Percentiles rank a stretch among this genome's conserved stretches.
These are phyloP conservation scores for Colletotrichum sp. DNA, from an alignment of 2,329 filamentous ascomycete genomes.

Conservation along the genomic window DNA sequence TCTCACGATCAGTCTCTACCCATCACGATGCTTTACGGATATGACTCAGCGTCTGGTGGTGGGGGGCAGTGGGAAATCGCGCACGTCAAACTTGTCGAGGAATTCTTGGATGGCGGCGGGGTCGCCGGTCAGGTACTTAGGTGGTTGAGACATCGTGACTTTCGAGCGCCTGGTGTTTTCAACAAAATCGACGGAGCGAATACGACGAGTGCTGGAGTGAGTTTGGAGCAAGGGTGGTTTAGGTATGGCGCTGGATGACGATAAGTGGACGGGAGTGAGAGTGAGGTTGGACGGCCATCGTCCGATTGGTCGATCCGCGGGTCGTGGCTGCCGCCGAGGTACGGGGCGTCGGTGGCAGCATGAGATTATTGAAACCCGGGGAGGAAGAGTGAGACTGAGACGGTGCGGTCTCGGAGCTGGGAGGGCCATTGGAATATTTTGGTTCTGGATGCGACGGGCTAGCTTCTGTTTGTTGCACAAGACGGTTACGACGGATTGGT, in stretches of 20 bases:
- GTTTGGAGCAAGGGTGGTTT: not conserved
- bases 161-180: not conserved
- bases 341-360: not conserved
- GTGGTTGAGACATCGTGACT: conserved; percentile 36
- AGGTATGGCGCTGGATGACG: not conserved
- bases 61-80: conserved; percentile 41
- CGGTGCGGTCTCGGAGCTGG: not conserved
- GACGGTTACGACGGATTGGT: not conserved
- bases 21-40: not conserved
- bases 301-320: conserved; percentile 8
- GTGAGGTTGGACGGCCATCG: conserved; percentile 16
- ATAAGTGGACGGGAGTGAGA: not conserved
- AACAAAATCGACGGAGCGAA: not conserved
- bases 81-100: conserved; percentile 88
- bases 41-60: conserved; percentile 13
- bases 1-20: conserved; percentile 20
- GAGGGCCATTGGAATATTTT: not conserved
- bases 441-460: not conserved
- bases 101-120: conserved; percentile 79
- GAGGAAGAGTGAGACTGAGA: not conserved
- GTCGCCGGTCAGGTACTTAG: conserved; percentile 82
- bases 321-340: not conserved
- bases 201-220: conserved; percentile 1
- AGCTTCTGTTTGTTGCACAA: not conserved
- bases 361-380: not conserved